Percentiles rank a stretch among this genome's conserved stretches.
Conservation (phyloP, 2,329 filamentous ascomycete genomes). For the Nakataea oryzae region DNA sequence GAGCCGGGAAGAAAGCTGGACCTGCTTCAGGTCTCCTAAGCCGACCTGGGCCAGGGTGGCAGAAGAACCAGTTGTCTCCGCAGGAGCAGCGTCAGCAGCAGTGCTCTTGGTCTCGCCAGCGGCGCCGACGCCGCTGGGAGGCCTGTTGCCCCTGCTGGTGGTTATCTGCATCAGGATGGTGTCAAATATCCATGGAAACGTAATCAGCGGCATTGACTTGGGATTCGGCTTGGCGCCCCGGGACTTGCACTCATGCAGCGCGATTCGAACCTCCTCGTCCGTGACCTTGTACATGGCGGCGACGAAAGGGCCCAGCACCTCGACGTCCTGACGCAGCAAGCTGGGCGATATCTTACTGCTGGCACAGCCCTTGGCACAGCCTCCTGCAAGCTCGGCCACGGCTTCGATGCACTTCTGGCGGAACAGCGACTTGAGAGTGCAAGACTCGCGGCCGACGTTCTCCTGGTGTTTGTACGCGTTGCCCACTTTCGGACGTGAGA, state of each 20-base stretch:
- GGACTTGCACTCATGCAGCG: constrained; percentile 37
- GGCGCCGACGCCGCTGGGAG: not conserved
- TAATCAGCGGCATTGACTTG: constrained; percentile 67
- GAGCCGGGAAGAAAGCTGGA: not conserved
- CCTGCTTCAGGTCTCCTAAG: not conserved
- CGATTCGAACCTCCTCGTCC: constrained; percentile 53
- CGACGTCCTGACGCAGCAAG: constrained; percentile 32
- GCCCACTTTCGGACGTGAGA: constrained; percentile 61
- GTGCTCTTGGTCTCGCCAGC: not conserved
- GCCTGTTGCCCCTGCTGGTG: constrained; percentile 12
- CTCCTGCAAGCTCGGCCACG: constrained; percentile 28
- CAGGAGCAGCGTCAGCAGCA: not conserved
- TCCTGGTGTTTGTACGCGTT: constrained; percentile 83
- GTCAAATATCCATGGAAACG: constrained; percentile 87
- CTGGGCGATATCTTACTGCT: constrained; percentile 25
- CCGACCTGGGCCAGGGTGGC: not conserved
- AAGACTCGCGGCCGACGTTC: constrained; percentile 61
- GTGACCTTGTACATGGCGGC: constrained; percentile 86
- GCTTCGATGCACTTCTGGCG: constrained; percentile 44
- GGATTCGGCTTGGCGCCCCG: constrained; percentile 23
- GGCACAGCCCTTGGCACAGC: constrained; percentile 20
- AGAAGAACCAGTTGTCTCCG: no score
- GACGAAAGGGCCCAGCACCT: constrained; percentile 58
- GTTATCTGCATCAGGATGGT: constrained; percentile 62
- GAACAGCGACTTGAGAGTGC: constrained; percentile 58